Conservation (phyloP, 495 filamentous ascomycete species). For the Neurospora sp. region DNA sequence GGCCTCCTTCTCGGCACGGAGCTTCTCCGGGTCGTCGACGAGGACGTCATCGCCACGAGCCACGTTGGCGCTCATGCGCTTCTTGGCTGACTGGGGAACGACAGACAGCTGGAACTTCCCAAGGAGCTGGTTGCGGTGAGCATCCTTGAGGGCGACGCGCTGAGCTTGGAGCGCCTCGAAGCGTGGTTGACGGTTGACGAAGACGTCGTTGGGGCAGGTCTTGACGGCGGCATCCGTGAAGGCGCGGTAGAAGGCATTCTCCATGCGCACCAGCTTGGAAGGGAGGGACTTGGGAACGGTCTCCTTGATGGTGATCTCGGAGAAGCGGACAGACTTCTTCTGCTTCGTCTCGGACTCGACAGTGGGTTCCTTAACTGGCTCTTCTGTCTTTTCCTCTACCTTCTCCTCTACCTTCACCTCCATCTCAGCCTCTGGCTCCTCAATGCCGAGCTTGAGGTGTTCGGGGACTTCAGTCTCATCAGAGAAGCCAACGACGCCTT, state of each 20-base stretch:
- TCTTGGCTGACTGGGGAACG: slow-evolving; percentile 44
- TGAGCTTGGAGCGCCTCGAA: slow-evolving; percentile 84
- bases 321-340: slow-evolving; percentile 74
- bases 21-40: slow-evolving; percentile 46
- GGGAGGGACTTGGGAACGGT: slow-evolving; percentile 33
- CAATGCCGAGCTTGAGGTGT: background rate
- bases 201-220: slow-evolving; percentile 57
- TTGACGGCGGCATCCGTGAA: slow-evolving; percentile 61
- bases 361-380: slow-evolving; percentile 18
- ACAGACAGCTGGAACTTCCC: slow-evolving; percentile 64
- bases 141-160: slow-evolving; percentile 53
- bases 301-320: slow-evolving; percentile 44
- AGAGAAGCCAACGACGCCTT: slow-evolving; percentile 53
- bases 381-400: slow-evolving; percentile 8
- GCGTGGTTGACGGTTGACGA: slow-evolving; percentile 71
- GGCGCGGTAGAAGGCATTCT: slow-evolving; percentile 85
- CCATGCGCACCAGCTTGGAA: slow-evolving; percentile 43
- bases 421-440: slow-evolving; percentile 8
- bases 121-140: slow-evolving; percentile 61
- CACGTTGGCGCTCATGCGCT: slow-evolving; percentile 49
- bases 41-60: slow-evolving; percentile 45
- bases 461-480: slow-evolving; percentile 20
- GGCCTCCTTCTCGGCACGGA: slow-evolving; percentile 66
- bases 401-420: slow-evolving; percentile 5
- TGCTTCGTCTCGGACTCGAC: slow-evolving; percentile 28